Conservation (phyloP, 768 basidiomycete species). For the Mycena polygramma region DNA sequence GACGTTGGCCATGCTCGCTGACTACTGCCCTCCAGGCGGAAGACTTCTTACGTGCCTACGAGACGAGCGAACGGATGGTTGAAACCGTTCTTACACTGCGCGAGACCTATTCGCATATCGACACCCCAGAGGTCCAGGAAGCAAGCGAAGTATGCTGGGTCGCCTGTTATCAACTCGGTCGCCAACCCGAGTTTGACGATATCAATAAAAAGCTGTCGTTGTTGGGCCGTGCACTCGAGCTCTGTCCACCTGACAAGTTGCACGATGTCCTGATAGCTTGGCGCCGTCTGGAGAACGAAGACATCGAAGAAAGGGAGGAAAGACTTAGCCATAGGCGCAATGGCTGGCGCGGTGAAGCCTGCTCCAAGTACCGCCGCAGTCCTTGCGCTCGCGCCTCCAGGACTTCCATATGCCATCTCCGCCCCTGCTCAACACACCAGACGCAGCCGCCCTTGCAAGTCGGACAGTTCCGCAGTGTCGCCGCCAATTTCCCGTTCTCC, state of each 20-base stretch:
- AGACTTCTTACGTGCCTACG: constrained; percentile 83
- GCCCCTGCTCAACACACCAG: constrained; percentile 77
- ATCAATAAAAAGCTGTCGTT: constrained; percentile 75
- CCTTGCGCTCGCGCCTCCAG: constrained; percentile 73
- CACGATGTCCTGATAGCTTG: constrained; percentile 84
- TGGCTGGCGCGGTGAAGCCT: constrained; percentile 37
- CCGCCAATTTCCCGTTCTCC: constrained; percentile 81
- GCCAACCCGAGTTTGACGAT: constrained; percentile 82
- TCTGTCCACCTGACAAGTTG: constrained; percentile 87
- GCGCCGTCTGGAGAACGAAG: constrained; percentile 80
- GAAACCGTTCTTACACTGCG: constrained; percentile 67
- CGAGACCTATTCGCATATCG: constrained; percentile 44
- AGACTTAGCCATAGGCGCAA: constrained; percentile 48
- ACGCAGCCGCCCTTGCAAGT: constrained; percentile 84
- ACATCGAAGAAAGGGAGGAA: constrained; percentile 64
- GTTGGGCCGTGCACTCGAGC: constrained; percentile 84
- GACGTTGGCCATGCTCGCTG: constrained; percentile 90
- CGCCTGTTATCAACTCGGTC: constrained; percentile 88
- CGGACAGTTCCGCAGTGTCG: constrained; percentile 83
- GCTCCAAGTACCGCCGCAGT: constrained; percentile 58
- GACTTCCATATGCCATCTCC: constrained; percentile 78
- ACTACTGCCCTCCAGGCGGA: constrained; percentile 86
- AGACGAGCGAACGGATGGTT: constrained; percentile 80
- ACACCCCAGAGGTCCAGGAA: constrained; percentile 63
- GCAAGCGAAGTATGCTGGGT: constrained; percentile 92